Evolutionary conservation across 495 filamentous ascomycete species (phyloP).

Genomic region (Penicillium egyptiacum): DNA sequence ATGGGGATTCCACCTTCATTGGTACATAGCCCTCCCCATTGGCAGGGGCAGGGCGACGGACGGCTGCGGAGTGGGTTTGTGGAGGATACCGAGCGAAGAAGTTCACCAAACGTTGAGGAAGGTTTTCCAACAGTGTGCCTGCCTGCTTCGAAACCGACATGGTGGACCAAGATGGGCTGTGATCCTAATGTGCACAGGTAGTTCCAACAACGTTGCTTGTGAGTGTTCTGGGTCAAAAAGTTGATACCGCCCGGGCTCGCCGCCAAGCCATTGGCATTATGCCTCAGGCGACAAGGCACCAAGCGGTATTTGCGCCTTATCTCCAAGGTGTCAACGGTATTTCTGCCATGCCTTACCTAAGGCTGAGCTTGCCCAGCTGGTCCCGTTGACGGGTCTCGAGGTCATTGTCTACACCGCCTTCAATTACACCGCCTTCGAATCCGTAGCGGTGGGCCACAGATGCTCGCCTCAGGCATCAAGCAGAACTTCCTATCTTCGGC

Average conservation of each 20-base stretch:
- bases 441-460: neutral
- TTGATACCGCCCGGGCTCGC: conserved; percentile 13
- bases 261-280: neutral
- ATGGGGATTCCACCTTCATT: conserved; percentile 42
- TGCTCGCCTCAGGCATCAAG: conserved; percentile 2
- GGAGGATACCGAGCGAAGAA: conserved; percentile 93
- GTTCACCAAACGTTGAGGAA: conserved; percentile 70
- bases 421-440: neutral
- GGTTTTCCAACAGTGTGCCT: conserved; percentile 20
- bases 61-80: conserved; percentile 42
- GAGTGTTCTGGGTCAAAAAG: conserved; percentile 18
- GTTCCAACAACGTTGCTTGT: neutral
- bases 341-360: neutral
- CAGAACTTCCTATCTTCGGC: conserved; percentile 16
- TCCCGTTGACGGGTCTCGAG: too few species aligned
- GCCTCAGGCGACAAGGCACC: neutral
- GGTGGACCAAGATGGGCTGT: conserved; percentile 13
- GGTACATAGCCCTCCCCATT: conserved; percentile 23
- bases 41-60: conserved; percentile 41
- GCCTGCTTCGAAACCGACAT: conserved; percentile 26
- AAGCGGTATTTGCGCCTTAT: neutral
- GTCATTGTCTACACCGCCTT: neutral
- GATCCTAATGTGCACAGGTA: neutral
- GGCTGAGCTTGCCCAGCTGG: neutral
- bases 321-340: neutral